phyloP scores from a whole-genome alignment of 1,139 yeast species.

The Nakaseomyces kungkrabaensis region DNA sequence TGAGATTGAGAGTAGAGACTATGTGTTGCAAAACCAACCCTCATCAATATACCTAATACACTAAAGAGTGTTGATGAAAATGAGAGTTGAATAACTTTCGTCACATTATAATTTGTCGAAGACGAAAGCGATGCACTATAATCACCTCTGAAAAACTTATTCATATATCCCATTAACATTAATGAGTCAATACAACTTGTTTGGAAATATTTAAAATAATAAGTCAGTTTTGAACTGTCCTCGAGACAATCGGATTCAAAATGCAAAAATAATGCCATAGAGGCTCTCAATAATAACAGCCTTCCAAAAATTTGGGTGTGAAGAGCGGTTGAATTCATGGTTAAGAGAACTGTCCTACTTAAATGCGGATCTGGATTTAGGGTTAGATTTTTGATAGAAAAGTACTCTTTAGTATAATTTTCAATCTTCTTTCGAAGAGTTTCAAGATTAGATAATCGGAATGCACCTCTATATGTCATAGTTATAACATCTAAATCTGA shows the following conservation, averaged over 20 bases:
- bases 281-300: conserved; percentile 13
- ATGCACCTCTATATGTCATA: conserved; percentile 15
- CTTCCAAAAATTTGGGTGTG: conserved; percentile 14
- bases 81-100: conserved; percentile 23
- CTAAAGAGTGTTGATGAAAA: conserved; percentile 22
- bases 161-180: conserved; percentile 9
- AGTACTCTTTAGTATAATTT: conserved; percentile 12
- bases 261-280: conserved; percentile 17
- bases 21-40: conserved; percentile 20
- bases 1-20: conserved; percentile 12
- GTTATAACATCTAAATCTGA: conserved; percentile 19
- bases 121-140: conserved; percentile 9
- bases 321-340: conserved; percentile 8
- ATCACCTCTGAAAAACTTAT: conserved; percentile 10
- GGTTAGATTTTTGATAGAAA: conserved; percentile 10
- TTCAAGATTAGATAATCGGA: conserved; percentile 15
- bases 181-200: conserved; percentile 11
- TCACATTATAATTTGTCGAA: conserved; percentile 12
- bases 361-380: not conserved
- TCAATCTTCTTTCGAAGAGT: conserved; percentile 10
- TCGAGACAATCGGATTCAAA: conserved; percentile 13
- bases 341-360: conserved; percentile 4
- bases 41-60: conserved; percentile 19
- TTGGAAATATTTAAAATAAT: conserved; percentile 13
- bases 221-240: conserved; percentile 8